Conservation (phyloP, 2,329 filamentous ascomycete species). For the Macrophomina tecta region DNA sequence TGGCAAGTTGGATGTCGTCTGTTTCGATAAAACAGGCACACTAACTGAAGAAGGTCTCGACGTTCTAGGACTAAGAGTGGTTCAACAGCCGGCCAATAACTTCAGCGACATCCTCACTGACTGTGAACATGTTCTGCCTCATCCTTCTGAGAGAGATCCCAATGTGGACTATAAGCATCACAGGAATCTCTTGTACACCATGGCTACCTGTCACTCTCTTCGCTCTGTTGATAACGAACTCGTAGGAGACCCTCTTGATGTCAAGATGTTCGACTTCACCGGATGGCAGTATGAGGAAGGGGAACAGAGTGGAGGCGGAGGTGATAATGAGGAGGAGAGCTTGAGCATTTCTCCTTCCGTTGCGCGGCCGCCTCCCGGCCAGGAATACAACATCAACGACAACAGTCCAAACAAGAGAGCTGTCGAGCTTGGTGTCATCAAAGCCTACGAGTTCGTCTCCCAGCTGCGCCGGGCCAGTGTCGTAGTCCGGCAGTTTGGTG, state of each 20-base stretch:
- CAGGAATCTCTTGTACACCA: conserved; percentile 82
- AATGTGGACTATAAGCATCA: conserved; percentile 66
- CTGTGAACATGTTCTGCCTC: conserved; percentile 63
- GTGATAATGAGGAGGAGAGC: conserved; percentile 78
- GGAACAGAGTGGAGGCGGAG: conserved; percentile 67
- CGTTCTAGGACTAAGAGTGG: conserved; percentile 84
- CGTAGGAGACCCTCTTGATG: conserved; percentile 89
- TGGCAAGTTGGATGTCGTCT: conserved; percentile 93
- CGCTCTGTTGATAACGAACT: conserved; percentile 86
- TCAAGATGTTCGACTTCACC: conserved; percentile 99
- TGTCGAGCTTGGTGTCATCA: conserved; percentile 88
- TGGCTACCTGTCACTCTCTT: conserved; percentile 96
- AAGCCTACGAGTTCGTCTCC: conserved; percentile 93
- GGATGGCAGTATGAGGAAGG: conserved; percentile 92
- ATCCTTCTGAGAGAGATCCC: conserved; percentile 62
- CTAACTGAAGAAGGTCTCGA: conserved; percentile 95
- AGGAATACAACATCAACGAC: conserved; percentile 64
- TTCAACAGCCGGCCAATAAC: conserved; percentile 65
- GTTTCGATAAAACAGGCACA: conserved; percentile 99
- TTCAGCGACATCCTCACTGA: conserved; percentile 81
- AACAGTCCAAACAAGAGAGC: conserved; percentile 54
- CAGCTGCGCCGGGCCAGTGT: conserved; percentile 92
- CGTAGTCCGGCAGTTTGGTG: conserved; percentile 85
- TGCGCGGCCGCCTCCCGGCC: conserved; percentile 74
- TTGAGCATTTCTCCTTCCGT: conserved; percentile 83